Base-by-base conservation (phyloP, 345 rosid genomes). In the Populus simonii region DNA sequence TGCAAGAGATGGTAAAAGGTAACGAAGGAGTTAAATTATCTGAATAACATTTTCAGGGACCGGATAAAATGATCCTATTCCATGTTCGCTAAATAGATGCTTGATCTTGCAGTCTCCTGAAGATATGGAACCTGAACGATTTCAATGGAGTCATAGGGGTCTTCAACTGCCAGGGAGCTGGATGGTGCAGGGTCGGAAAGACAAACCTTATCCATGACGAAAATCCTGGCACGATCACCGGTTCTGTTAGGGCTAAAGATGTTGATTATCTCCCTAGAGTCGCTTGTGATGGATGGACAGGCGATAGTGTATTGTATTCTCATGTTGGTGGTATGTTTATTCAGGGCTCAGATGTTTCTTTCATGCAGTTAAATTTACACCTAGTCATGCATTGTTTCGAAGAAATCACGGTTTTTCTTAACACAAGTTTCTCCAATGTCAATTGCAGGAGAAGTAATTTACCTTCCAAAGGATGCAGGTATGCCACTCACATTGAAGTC, bases 121-220 rank as follows among this genome's bases (percentile, higher is more conserved):
- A 91, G 87, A 86, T 91, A 51, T 91, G 92, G 94, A 88, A 89
- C 82, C 74, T 88, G 81, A 91, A 91, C 29, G 88, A 88, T 51
- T 81, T 77, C 86, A 81, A 83, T 11, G 94, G 94, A 33, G 89
- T 89, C 29, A 22, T 91, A 23, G 92, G 92, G 8, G 83, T 86
- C 25, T 89, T 89, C 83, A 91, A 88, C 83, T 91, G 90, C 82
- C 92, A 89, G 57, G 91, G 92, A 81, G 92, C 90, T 7, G 90
- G 90, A 59, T 93, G 94, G 96, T 91, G 92, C 77, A 84, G 62
- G 71, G 80, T 82, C 5, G 87, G 86, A 68, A 93, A 90, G 87
- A 87, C 51, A 66, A 85, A 91, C 79, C 80, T 89, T 43, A 89
- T 91, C 74, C 92, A 90, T 39, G 90, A 93, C 20, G 80, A 75